A percentile compares a stretch with the other conserved stretches of the same genome.
Conservation (phyloP, 352 stramenopile genomes). For the Phytopythium vexans region DNA sequence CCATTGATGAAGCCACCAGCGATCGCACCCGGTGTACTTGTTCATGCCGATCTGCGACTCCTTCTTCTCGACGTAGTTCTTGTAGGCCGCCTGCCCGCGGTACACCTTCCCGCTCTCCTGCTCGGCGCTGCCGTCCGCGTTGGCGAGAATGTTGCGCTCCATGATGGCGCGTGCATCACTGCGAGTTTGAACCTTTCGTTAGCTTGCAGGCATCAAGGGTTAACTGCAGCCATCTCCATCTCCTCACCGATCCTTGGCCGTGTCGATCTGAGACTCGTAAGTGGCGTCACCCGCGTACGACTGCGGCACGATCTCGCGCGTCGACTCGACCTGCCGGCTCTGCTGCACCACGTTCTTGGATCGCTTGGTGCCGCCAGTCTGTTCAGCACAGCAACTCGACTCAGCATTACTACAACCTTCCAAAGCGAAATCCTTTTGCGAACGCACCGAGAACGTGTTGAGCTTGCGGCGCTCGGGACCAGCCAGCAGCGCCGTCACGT, state of each 20-base stretch:
- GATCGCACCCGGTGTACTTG: constrained; percentile 81
- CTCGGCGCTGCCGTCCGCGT: constrained; percentile 66
- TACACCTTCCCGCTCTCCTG: constrained; percentile 77
- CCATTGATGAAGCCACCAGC: too few species aligned
- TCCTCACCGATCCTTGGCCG: constrained; percentile 59
- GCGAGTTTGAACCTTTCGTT: neutral
- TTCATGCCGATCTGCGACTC: constrained; percentile 86
- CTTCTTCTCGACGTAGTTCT: constrained; percentile 88
- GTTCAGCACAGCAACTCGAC: too few species aligned
- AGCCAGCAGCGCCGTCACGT: constrained; percentile 6
- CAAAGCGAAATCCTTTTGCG: neutral
- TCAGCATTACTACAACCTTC: neutral
- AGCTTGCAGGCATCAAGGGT: neutral
- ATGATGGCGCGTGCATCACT: constrained; percentile 77
- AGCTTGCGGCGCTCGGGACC: constrained; percentile 17
- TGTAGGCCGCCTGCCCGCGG: constrained; percentile 78
- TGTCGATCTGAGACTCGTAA: constrained; percentile 85
- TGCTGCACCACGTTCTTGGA: constrained; percentile 55
- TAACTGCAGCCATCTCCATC: neutral
- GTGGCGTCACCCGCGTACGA: constrained; percentile 79
- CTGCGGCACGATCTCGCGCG: constrained; percentile 73
- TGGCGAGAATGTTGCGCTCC: constrained; percentile 75
- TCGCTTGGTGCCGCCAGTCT: constrained; percentile 58
- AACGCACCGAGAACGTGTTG: constrained; percentile 59
- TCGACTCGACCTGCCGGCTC: constrained; percentile 54